These are phyloP conservation scores for Tulasnella sp. DNA, from an alignment of 768 basidiomycete genomes.

Conservation along the genomic window DNA sequence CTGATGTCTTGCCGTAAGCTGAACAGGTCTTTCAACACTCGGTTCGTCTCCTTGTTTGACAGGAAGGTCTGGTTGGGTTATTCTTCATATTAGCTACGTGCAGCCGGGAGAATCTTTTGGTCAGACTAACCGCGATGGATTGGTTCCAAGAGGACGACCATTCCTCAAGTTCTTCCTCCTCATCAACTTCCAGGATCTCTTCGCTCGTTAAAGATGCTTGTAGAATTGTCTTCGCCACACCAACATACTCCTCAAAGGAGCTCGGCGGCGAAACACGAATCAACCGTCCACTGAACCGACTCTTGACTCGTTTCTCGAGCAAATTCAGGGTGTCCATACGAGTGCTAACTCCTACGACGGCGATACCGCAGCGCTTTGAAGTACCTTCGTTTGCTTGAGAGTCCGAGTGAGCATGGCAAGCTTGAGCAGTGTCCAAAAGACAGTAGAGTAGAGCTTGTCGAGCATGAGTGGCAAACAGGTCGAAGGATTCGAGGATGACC, in stretches of 20 bases:
- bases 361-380: constrained; percentile 63
- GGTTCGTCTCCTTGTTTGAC: background rate
- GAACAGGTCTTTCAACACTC: background rate
- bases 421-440: constrained; percentile 91
- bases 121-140: constrained; percentile 52
- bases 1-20: constrained; percentile 18
- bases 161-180: constrained; percentile 44
- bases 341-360: constrained; percentile 83
- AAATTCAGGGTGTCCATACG: constrained; percentile 86
- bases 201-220: constrained; percentile 43
- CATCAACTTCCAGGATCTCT: constrained; percentile 31
- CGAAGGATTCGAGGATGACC: constrained; percentile 88
- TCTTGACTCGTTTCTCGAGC: constrained; percentile 96
- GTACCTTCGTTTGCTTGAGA: constrained; percentile 38
- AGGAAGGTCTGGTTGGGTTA: background rate
- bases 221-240: constrained; percentile 55
- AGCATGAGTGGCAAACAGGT: constrained; percentile 88
- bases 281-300: constrained; percentile 92
- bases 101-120: background rate
- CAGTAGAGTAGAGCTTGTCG: constrained; percentile 94
- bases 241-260: constrained; percentile 55
- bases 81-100: background rate
- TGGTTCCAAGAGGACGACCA: constrained; percentile 62
- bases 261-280: constrained; percentile 71
- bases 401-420: constrained; percentile 57